phyloP scores from a whole-genome alignment of 306 rosid species.

The apple (Malus domestica) region ASM211411v1 NC_041791.1:22729501-22730000 shows the following conservation, averaged over 20 bases:
- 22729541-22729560: not conserved
- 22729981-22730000: no score
- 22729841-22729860: conserved; percentile 88
- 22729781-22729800: conserved; percentile 93
- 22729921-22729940: no score
- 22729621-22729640: conserved; percentile 85
- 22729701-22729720: conserved; percentile 98
- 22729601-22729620: not conserved
- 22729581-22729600: not conserved
- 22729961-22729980: no score
- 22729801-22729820: conserved; percentile 98
- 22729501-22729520: conserved; percentile 61
- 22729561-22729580: not conserved
- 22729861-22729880: conserved; percentile 89
- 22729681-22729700: conserved; percentile 98
- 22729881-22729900: conserved; percentile 7
- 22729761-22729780: conserved; percentile 99
- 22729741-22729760: conserved; percentile 97
- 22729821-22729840: conserved; percentile 91
- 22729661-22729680: conserved; percentile 95
- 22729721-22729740: conserved; percentile 98
- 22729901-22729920: not conserved
- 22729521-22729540: not conserved
- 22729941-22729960: no score
- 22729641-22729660: conserved; percentile 99